phyloP scores from a whole-genome alignment of 2,329 filamentous ascomycete genomes.

The Escovopsis sp. region DNA sequence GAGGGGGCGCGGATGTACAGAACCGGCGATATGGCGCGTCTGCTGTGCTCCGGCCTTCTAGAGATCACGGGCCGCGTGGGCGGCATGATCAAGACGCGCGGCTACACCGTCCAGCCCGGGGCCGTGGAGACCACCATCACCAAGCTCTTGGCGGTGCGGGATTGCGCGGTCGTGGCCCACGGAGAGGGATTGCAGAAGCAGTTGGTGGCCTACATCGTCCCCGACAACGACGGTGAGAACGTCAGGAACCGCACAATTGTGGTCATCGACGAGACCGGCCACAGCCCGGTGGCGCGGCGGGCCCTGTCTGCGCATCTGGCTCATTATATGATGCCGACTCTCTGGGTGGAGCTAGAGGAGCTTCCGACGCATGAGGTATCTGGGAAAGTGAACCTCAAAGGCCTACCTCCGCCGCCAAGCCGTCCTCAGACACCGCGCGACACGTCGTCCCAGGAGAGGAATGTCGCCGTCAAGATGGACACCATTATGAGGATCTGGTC shows the following conservation, averaged over 20 bases:
- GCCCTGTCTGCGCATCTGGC: conserved; percentile 52
- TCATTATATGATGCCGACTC: conserved; percentile 68
- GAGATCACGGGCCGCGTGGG: conserved; percentile 66
- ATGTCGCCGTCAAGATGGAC: conserved; percentile 51
- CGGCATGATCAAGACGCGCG: conserved; percentile 68
- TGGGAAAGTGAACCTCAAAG: conserved; percentile 62
- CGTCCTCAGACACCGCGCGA: conserved; percentile 27
- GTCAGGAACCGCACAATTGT: conserved; percentile 43
- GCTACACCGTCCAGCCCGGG: conserved; percentile 63
- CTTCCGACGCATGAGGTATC: conserved; percentile 67
- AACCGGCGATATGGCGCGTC: conserved; percentile 55
- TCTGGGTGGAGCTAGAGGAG: conserved; percentile 60
- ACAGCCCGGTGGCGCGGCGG: conserved; percentile 54
- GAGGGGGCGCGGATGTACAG: conserved; percentile 56
- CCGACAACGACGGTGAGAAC: conserved; percentile 36
- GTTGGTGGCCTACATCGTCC: conserved; percentile 62
- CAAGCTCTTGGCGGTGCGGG: conserved; percentile 52
- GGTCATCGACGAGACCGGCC: conserved; percentile 54
- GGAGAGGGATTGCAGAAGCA: conserved; percentile 64
- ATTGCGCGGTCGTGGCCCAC: conserved; percentile 58
- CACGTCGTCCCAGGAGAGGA: conserved; percentile 25
- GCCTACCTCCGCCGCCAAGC: conserved; percentile 45
- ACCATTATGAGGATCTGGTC: conserved; percentile 62
- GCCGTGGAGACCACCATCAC: conserved; percentile 63
- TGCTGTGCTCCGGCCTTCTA: conserved; percentile 48